phyloP scores from a whole-genome alignment of 2,329 filamentous ascomycete species.

The Talaromyces sp. region DNA sequence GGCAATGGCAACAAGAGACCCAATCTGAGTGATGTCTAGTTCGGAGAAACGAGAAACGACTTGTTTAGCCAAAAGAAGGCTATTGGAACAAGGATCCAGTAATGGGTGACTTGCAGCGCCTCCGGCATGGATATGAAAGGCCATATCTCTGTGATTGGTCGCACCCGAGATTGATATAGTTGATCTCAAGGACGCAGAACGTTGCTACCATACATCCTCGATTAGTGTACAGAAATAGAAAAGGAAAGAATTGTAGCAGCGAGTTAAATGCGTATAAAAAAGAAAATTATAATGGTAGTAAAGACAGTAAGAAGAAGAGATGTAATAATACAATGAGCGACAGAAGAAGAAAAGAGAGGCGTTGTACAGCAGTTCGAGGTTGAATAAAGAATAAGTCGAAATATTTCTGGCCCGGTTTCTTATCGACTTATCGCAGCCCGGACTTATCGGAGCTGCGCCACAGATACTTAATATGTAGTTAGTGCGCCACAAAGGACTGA shows the following conservation, averaged over 20 bases:
- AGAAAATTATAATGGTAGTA: background rate
- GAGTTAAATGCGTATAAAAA: background rate
- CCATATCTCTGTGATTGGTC: background rate
- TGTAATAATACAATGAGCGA: slow-evolving; percentile 10
- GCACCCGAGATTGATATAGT: background rate
- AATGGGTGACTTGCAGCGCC: slow-evolving; percentile 11
- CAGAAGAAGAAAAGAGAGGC: background rate
- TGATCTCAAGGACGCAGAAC: background rate
- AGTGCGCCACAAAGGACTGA: background rate
- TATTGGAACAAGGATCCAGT: slow-evolving; percentile 8
- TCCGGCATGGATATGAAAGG: slow-evolving; percentile 13
- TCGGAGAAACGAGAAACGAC: slow-evolving; percentile 3
- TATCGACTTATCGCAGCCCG: background rate
- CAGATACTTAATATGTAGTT: background rate
- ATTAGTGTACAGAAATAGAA: background rate
- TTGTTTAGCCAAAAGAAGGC: slow-evolving; percentile 2
- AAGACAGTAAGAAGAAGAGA: background rate
- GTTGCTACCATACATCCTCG: background rate
- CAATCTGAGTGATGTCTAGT: slow-evolving; percentile 16
- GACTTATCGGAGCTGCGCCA: background rate
- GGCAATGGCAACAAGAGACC: slow-evolving; percentile 16
- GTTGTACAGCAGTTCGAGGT: background rate
- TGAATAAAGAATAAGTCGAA: background rate
- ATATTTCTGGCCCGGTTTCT: background rate
- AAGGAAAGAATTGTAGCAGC: background rate